Conservation (phyloP, 2,329 filamentous ascomycete species). For the Fusarium dlaminii region DNA sequence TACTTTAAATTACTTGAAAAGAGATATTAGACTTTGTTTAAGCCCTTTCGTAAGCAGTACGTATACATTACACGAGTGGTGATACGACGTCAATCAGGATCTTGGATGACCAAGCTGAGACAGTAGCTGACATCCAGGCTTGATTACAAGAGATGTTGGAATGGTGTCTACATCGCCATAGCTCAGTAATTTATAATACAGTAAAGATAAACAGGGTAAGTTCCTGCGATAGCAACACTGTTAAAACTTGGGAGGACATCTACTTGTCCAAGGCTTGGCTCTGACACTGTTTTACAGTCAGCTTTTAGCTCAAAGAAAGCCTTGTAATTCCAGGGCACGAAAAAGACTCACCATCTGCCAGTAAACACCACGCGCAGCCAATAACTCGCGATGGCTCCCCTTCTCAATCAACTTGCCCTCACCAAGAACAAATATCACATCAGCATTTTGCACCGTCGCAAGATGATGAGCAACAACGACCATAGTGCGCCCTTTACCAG, state of each 20-base stretch:
- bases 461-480: slow-evolving; percentile 81
- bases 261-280: neutral
- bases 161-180: neutral
- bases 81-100: accelerated
- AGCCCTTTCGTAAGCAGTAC: accelerated
- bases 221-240: accelerated
- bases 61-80: accelerated
- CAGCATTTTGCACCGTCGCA: slow-evolving; percentile 79
- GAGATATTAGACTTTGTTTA: neutral
- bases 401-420: slow-evolving; percentile 6
- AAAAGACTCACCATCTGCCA: neutral
- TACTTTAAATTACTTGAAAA: neutral
- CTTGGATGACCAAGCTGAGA: neutral
- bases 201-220: too few species aligned
- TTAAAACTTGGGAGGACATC: accelerated
- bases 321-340: accelerated
- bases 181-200: too few species aligned
- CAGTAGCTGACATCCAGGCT: neutral
- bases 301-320: neutral
- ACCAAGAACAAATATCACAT: slow-evolving; percentile 74
- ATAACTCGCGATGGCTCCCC: neutral
- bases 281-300: neutral
- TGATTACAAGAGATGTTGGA: too few species aligned
- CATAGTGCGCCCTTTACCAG: slow-evolving; percentile 68
- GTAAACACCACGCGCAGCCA: neutral